A percentile compares a stretch with the other conserved stretches of the same genome.
Conservation (phyloP, 805 yeast genomes). For the Cephaloascus fragrans region DNA sequence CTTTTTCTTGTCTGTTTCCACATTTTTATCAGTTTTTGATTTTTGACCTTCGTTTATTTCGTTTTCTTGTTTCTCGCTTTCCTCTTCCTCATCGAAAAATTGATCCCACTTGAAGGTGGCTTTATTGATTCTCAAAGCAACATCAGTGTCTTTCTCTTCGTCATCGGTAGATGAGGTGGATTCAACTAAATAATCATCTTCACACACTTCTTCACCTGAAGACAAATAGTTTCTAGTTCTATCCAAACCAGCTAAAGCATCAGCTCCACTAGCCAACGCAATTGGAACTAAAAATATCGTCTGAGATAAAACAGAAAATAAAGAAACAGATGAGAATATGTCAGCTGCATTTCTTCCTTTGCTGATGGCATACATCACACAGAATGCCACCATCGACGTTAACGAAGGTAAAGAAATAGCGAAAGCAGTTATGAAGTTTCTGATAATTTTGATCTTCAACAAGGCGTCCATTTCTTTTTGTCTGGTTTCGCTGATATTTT, state of each 20-base stretch:
- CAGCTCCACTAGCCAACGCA: slow-evolving; percentile 59
- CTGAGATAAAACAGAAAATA: slow-evolving; percentile 51
- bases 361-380: slow-evolving; percentile 25
- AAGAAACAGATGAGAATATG: slow-evolving; percentile 60
- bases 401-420: slow-evolving; percentile 61
- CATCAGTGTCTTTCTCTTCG: background rate
- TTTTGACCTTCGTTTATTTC: background rate
- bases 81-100: background rate
- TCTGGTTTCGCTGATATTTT: slow-evolving; percentile 46
- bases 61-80: background rate
- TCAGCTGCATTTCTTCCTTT: slow-evolving; percentile 44
- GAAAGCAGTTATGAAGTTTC: slow-evolving; percentile 50
- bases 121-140: background rate
- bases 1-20: slow-evolving; percentile 7
- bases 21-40: slow-evolving; percentile 4
- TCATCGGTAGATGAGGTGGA: background rate
- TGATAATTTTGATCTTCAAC: slow-evolving; percentile 51
- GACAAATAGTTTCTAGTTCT: slow-evolving; percentile 48
- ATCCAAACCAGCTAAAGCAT: slow-evolving; percentile 51
- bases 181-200: slow-evolving; percentile 7
- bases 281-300: slow-evolving; percentile 64
- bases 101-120: background rate
- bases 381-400: slow-evolving; percentile 55
- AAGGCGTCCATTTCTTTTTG: slow-evolving; percentile 51
- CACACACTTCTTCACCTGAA: slow-evolving; percentile 29